A percentile compares a stretch with the other conserved stretches of the same genome.
phyloP scores from a whole-genome alignment of 768 basidiomycete species.

The Mycena pura region DNA sequence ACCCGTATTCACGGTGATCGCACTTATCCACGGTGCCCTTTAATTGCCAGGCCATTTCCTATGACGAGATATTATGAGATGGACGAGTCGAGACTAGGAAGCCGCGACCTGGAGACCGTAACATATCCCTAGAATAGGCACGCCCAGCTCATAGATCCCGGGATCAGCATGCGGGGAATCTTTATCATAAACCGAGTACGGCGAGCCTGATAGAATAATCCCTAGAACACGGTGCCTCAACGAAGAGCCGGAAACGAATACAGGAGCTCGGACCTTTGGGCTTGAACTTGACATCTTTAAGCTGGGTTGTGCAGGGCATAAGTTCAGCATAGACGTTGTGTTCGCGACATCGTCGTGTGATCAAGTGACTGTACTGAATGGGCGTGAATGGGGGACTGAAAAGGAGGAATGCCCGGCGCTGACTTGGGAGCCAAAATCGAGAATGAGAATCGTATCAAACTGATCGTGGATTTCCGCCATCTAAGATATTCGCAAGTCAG shows the following conservation, averaged over 20 bases:
- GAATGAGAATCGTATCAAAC: conserved; percentile 94
- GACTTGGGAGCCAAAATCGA: conserved; percentile 98
- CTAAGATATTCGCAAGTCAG: background rate
- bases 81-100: no score
- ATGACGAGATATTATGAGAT: no score
- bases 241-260: background rate
- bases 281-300: conserved; percentile 88
- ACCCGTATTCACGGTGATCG: conserved; percentile 95
- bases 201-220: conserved; percentile 96
- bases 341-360: conserved; percentile 97
- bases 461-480: conserved; percentile 94
- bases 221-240: conserved; percentile 48
- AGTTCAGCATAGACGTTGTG: conserved; percentile 97
- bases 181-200: conserved; percentile 95
- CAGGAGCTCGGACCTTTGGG: conserved; percentile 75
- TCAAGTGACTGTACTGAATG: conserved; percentile 91
- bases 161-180: conserved; percentile 96
- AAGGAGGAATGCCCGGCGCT: conserved; percentile 15
- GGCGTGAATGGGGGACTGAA: conserved; percentile 11
- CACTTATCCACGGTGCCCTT: conserved; percentile 86
- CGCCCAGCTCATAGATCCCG: conserved; percentile 82
- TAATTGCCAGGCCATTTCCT: conserved; percentile 94
- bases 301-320: conserved; percentile 93
- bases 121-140: conserved; percentile 96
- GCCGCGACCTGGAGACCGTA: conserved; percentile 90